Conservation (phyloP, 2,329 filamentous ascomycete genomes). For the Diaporthe citri region DNA sequence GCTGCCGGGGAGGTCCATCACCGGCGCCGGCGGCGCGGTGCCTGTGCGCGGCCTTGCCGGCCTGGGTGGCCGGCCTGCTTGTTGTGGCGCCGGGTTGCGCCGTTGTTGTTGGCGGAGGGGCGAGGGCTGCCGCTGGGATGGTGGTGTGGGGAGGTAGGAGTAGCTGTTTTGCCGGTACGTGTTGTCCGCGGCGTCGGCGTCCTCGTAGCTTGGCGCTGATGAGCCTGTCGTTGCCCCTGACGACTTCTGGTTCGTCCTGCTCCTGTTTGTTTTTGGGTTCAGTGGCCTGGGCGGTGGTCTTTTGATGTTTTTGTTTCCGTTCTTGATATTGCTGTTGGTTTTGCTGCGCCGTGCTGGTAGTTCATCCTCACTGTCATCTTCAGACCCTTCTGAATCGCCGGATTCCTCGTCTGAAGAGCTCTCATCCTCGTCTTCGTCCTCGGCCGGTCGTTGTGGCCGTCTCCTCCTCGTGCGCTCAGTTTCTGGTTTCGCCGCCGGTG, state of each 20-base stretch:
- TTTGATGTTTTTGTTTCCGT: neutral
- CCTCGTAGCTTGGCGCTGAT: constrained; percentile 26
- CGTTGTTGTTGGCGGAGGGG: constrained; percentile 17
- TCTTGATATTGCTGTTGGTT: neutral
- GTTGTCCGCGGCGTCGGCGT: constrained; percentile 12
- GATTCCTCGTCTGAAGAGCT: constrained; percentile 5
- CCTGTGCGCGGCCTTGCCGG: constrained; percentile 6
- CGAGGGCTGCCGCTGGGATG: constrained; percentile 9
- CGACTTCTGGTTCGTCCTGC: neutral
- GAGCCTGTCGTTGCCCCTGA: constrained; percentile 2
- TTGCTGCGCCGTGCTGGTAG: neutral
- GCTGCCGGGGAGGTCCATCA: neutral
- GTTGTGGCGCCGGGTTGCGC: constrained; percentile 16
- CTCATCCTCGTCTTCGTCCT: neutral
- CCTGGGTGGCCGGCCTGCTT: neutral
- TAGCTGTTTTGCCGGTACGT: neutral
- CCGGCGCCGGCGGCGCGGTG: constrained; percentile 4
- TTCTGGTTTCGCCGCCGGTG: constrained; percentile 14
- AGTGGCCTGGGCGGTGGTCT: constrained; percentile 1
- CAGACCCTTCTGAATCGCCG: neutral
- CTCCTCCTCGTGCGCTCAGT: constrained; percentile 24
- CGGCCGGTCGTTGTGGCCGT: neutral
- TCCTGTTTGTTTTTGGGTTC: neutral
- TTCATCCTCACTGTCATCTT: constrained; percentile 13
- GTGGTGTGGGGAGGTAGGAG: constrained; percentile 31